Base-by-base conservation (phyloP, 805 yeast genomes). In the Saturnispora galanensis region DNA sequence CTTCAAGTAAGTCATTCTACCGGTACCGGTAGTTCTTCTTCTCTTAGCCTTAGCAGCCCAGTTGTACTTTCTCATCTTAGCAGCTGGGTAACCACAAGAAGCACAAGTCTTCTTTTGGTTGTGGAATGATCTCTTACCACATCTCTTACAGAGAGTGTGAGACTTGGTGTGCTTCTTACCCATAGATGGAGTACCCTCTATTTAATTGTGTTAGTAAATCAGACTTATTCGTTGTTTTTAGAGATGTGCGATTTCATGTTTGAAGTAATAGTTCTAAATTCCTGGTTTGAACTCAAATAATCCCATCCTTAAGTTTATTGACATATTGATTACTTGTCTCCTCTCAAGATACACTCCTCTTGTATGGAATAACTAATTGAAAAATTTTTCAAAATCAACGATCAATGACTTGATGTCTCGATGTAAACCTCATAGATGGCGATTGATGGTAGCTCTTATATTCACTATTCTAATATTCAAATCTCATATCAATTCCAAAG, bases 91-190 rank as follows among this genome's bases (percentile, higher is more conserved):
- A 68, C 98, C 98, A 79, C 98, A 93, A 60, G 93, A 74, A 71
- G 97, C 71, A 79, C 98, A 93, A 66, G 96, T 87, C 82, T 86
- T 85, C 95, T 90, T 93, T 80, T 93, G 98, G 71, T 83, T 76
- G 79, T 93, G 97, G 95, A 90, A 90, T 53, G 96, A 83, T 79
- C 97, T 95, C 69, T 79, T 76, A 68, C 97, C 97, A 80, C 98
- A 93, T 84, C 95, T 84, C 80, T 84, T 87, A 82, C 98, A 93
- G 74, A 89, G 79, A 70, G 94, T 84, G 87, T 93, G 98, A 70
- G 97, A 84, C 79, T 93, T 93, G 90, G 85, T 89, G 86, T 93
- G 97, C 76, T 93, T 88, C 80, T 90, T 90, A 82, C 98, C 98
- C 81, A 87, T 83, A 73, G 97, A 87, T 77, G 97, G 96, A 74